Evolutionary conservation across 208 protist genomes (phyloP), one percentile per base, ranked within the genome.

Genomic region (Acanthamoeba sp.): DNA sequence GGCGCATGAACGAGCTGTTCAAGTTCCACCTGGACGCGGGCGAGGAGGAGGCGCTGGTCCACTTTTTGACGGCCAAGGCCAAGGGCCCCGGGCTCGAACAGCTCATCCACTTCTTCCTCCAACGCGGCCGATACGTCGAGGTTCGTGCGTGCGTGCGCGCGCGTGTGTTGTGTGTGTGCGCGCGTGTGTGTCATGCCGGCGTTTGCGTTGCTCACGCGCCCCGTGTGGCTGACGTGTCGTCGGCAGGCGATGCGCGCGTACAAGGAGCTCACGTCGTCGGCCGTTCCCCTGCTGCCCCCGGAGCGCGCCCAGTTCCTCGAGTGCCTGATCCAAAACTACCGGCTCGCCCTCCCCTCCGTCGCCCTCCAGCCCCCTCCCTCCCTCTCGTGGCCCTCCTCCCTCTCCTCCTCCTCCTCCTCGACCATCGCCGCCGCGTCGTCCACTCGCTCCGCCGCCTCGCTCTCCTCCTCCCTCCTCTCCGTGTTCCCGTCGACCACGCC

Each of bases 91-190:
- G 66, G 4, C 66, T 76, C 10, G 66, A 76, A 29, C 66, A 76
- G 66, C 66, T 76, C 66, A 76, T 76, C 36, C 66, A 76, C 66
- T 76, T 76, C 29, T 76, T 76, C 66, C 66, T 76, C 10, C 66
- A 76, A 20, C 66, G 66, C 66, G 66, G 66, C 29, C 66, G 66
- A 10, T 76, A 76, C 36, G 66, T 76, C 36, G 66, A 76, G 66
- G 66, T 76, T 10, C 45, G 5, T 50, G 45, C 18, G 45, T 14
- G 45, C 5, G 45, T 50, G 45, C 45, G 2, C 12, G 12, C 12
- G 5, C 45, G 42, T 48, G 42, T 48, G 42, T 48, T 10, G 42
- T 48, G 45, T 50, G 45, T 50, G n/a, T n/a, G n/a, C n/a, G n/a
- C n/a, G n/a, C n/a, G n/a, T 7, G 45, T 50, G 45, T 50, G 45